Evolutionary conservation across 208 protist species (phyloP), one percentile per base, ranked within the genome.

Genomic region (Herpetomonas muscarum): DNA sequence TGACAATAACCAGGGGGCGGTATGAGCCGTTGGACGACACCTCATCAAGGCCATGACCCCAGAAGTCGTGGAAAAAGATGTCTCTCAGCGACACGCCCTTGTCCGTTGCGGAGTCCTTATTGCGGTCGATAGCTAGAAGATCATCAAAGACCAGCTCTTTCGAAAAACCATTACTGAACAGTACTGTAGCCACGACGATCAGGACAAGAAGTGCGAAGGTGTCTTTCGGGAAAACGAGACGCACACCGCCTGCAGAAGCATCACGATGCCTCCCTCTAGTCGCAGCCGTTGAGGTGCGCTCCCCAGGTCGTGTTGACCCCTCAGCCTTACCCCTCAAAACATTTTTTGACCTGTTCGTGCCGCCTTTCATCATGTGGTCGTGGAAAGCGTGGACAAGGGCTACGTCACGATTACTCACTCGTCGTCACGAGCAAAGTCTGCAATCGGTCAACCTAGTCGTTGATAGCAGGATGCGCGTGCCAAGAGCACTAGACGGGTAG

Each of bases 111-210:
- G 73, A 22, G 36, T 84, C 83, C 3, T 45, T 19, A 53, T 87
- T 86, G 2, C 57, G 55, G 0, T 42, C 45, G 24, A 93, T 73
- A 6, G 86, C 86, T 1, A 87, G 56, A 51, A 83, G 67, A 42
- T 93, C 86, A 60, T 93, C 86, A 54, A 89, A 90, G 1, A 79
- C 68, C 22, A 87, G 31, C n/a, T 73, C 50, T 17, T 54, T 59
- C 2, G 19, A 17, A 10, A 84, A 22, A 36, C 73, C 60, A 26
- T 69, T 76, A 30, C 53, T 68, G 49, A 79, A 79, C 21, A 83
- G 13, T 7, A 58, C 47, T 3, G 64, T 5, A 1, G 67, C 67
- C 5, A 76, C 17, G 17, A 70, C 31, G 24, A 74, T 3, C 22
- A 73, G 4, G 24, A 75, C 44, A 10, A 62, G 45, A 9, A 46